These are phyloP conservation scores for Phialophora expanda DNA, from an alignment of 2,329 filamentous ascomycete species.

Conservation along the genomic window DNA sequence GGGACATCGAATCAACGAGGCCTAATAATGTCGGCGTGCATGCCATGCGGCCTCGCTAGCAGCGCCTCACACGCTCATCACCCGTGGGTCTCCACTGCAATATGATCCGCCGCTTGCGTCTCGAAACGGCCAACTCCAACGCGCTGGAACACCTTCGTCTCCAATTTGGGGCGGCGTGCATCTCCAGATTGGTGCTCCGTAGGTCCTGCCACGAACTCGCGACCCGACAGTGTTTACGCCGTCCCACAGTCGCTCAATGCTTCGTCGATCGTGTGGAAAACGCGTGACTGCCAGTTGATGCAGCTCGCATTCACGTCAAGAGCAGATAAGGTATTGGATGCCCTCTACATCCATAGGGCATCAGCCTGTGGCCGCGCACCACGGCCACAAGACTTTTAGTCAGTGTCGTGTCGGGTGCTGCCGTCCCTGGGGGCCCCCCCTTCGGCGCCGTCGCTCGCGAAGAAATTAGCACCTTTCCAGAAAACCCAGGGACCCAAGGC, in stretches of 20 bases:
- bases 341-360: constrained; percentile 20
- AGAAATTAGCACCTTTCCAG: constrained; percentile 34
- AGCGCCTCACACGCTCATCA: constrained; percentile 28
- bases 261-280: constrained; percentile 6
- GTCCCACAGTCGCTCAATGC: not conserved
- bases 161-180: constrained; percentile 16
- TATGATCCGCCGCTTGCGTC: constrained; percentile 19
- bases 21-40: constrained; percentile 1
- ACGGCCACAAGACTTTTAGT: not conserved
- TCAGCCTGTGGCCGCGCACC: constrained; percentile 11
- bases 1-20: constrained; percentile 1
- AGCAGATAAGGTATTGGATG: constrained; percentile 18
- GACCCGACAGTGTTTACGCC: not conserved
- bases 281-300: constrained; percentile 28
- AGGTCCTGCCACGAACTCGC: not conserved
- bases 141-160: constrained; percentile 8
- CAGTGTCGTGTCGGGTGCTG: constrained; percentile 3
- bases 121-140: constrained; percentile 29
- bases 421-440: not conserved
- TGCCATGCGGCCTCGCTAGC: constrained; percentile 25
- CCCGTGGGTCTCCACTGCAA: constrained; percentile 25
- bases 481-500: constrained; percentile 22
- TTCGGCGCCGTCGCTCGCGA: constrained; percentile 10
- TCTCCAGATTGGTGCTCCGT: constrained; percentile 15
- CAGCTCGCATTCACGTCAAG: constrained; percentile 6